These are phyloP conservation scores for Sclerospora graminicola DNA, from an alignment of 352 stramenopile species.

Conservation along the genomic window DNA sequence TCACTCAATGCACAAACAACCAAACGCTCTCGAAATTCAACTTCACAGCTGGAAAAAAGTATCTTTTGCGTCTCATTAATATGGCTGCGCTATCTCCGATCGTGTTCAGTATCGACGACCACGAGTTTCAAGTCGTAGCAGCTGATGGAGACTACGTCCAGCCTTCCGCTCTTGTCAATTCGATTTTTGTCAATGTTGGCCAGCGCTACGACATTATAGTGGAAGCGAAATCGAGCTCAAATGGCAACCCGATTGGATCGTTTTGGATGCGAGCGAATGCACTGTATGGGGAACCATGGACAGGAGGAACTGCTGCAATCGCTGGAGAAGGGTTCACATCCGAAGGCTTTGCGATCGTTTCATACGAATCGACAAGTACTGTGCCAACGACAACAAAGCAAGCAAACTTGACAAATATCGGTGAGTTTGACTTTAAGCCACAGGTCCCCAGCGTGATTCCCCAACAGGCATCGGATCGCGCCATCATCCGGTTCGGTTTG, in stretches of 20 bases:
- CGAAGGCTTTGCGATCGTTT: conserved; percentile 7
- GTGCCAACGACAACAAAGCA: conserved; percentile 10
- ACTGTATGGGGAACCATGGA: conserved; percentile 16
- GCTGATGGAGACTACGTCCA: conserved; percentile 20
- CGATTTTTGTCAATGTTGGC: conserved; percentile 16
- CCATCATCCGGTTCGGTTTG: conserved; percentile 17
- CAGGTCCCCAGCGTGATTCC: conserved; percentile 6
- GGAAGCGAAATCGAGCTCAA: conserved; percentile 7
- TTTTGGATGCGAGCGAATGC: conserved; percentile 28
- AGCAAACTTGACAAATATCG: conserved; percentile 4
- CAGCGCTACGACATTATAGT: conserved; percentile 28
- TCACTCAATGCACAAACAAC: conserved; percentile 9
- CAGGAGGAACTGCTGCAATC: neutral
- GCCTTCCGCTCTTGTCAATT: conserved; percentile 20
- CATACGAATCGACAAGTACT: neutral
- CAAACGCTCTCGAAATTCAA: conserved; percentile 17
- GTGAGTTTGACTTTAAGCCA: conserved; percentile 16
- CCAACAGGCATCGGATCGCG: conserved; percentile 4
- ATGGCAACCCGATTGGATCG: neutral
- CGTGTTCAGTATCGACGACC: conserved; percentile 29
- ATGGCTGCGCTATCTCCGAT: conserved; percentile 24
- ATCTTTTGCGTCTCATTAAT: conserved; percentile 30
- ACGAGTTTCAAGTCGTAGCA: conserved; percentile 26
- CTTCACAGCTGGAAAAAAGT: conserved; percentile 21
- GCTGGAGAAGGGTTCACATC: conserved; percentile 11